phyloP scores from a whole-genome alignment of 2,329 filamentous ascomycete species.

The Colletotrichum salicis region DNA sequence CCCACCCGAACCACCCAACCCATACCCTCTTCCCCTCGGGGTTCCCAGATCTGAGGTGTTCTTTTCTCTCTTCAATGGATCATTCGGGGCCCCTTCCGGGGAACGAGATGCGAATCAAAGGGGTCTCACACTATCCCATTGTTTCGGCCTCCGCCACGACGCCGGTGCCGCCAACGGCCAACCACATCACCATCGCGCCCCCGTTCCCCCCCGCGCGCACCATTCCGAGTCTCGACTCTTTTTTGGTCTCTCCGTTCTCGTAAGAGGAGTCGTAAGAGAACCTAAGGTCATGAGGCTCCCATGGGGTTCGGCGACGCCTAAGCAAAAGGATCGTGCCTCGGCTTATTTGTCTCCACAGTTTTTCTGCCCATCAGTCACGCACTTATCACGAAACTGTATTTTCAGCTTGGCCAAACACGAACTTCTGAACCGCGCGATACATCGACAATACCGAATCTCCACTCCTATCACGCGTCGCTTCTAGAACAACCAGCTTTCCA shows the following conservation, averaged over 20 bases:
- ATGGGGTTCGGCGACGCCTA: conserved; percentile 4
- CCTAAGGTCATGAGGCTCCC: conserved; percentile 22
- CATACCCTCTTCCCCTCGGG: conserved; percentile 22
- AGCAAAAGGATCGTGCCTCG: neutral
- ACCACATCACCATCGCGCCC: conserved; percentile 4
- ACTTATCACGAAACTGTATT: neutral
- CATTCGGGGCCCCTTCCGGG: conserved; percentile 21
- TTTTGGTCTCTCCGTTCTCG: neutral
- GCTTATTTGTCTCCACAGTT: neutral
- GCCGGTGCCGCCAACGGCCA: conserved; percentile 11
- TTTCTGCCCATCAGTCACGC: neutral
- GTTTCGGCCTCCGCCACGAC: conserved; percentile 19
- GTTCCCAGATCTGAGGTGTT: conserved; percentile 10
- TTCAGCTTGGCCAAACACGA: neutral
- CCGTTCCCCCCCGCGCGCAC: neutral
- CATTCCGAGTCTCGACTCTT: neutral
- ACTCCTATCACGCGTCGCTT: conserved; percentile 13
- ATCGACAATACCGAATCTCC: conserved; percentile 4
- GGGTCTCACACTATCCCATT: neutral
- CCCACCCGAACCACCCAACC: neutral
- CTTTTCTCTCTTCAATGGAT: conserved; percentile 10
- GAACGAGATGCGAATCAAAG: neutral
- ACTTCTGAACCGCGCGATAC: neutral
- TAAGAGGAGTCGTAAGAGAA: neutral
- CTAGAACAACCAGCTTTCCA: neutral